phyloP scores from a whole-genome alignment of 257 asterid species.

The Solanum peruvianum region DNA sequence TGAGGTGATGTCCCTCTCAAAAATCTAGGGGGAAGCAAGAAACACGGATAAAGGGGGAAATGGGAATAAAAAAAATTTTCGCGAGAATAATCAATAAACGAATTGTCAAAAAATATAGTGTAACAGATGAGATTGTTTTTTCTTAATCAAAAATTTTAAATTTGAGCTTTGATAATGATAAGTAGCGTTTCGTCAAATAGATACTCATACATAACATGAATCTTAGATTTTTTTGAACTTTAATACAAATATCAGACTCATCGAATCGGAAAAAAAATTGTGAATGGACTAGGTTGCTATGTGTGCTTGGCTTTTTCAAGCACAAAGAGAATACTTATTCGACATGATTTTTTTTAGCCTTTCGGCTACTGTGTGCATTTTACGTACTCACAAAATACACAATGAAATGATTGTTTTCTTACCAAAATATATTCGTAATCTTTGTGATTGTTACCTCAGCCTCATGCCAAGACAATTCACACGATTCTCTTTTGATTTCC shows the following conservation, averaged over 20 bases:
- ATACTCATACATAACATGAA: too few relatives aligned
- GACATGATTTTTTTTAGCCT: not conserved
- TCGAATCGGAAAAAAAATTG: not conserved
- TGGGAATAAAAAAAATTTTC: not conserved
- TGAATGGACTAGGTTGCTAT: not conserved
- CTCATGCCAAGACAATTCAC: not conserved
- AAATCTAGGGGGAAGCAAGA: not conserved
- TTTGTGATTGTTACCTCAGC: not conserved
- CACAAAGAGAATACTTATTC: not conserved
- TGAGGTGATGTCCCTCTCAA: not conserved
- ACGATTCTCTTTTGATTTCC: not conserved
- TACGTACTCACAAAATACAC: not conserved
- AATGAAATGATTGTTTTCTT: not conserved
- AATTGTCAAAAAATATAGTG: not conserved
- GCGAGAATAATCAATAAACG: not conserved
- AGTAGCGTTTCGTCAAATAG: fast-evolving
- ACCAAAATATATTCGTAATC: not conserved
- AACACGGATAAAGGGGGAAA: not conserved
- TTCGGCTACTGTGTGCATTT: not conserved
- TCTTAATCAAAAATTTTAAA: fast-evolving
- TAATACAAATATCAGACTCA: not conserved
- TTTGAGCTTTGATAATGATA: fast-evolving
- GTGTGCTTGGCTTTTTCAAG: not conserved
- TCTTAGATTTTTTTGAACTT: too few relatives aligned
- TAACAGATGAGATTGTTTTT: not conserved